Conservation (phyloP, 2,329 filamentous ascomycete species). For the Fusarium luffae region DNA sequence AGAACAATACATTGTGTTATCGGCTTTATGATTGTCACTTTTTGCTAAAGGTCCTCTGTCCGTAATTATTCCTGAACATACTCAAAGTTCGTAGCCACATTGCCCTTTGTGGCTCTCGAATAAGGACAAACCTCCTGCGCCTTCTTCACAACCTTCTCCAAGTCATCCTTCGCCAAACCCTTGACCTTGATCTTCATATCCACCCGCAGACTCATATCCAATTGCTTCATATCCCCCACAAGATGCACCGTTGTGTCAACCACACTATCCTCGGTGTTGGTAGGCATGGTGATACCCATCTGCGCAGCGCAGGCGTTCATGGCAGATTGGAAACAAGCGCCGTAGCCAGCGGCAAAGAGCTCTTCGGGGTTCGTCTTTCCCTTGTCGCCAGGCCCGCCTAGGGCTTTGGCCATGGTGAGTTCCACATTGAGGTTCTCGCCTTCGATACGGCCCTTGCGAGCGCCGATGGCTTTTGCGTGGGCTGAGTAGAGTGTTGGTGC, state of each 20-base stretch:
- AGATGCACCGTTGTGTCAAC: conserved; percentile 25
- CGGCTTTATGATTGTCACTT: not conserved
- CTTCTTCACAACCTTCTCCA: conserved; percentile 14
- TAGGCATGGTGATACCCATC: conserved; percentile 13
- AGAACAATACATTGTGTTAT: not conserved
- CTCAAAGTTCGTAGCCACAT: conserved; percentile 12
- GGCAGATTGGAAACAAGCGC: conserved; percentile 24
- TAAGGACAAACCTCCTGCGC: conserved; percentile 9
- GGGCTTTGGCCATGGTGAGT: conserved; percentile 29
- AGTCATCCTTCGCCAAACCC: not conserved
- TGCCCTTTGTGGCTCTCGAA: conserved; percentile 1
- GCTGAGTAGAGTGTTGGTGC: conserved; percentile 20
- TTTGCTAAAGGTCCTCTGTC: not conserved
- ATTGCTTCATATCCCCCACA: conserved; percentile 16
- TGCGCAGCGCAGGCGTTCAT: conserved; percentile 22
- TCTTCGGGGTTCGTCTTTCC: conserved; percentile 23
- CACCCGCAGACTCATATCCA: conserved; percentile 14
- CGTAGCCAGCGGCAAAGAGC: conserved; percentile 22
- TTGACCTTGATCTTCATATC: conserved; percentile 28
- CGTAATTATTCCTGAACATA: not conserved
- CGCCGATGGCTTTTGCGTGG: conserved; percentile 20
- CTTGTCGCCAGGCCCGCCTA: conserved; percentile 18
- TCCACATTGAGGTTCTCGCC: conserved; percentile 27
- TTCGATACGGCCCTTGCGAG: conserved; percentile 21
- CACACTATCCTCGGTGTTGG: conserved; percentile 12